Evolutionary conservation across 352 stramenopile genomes (phyloP).

Genomic region (Phytophthora podocarpi): DNA sequence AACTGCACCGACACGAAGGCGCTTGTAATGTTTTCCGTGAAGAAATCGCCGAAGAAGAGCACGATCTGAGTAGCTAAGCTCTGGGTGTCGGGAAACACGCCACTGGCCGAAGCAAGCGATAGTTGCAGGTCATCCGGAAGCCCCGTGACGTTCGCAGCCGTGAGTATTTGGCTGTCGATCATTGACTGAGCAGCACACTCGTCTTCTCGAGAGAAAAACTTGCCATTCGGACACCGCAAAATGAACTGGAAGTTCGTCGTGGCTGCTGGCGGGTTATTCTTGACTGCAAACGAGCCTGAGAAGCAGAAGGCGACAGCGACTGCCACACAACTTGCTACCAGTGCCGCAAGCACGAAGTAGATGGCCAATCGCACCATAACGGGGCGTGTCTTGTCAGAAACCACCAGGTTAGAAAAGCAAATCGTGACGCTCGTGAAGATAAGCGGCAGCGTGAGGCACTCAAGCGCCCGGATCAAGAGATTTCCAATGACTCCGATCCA

Average conservation of each 20-base stretch:
- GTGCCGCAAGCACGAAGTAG: conserved; percentile 49
- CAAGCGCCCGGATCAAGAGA: conserved; percentile 41
- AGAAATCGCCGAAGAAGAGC: conserved; percentile 57
- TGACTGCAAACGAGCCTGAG: conserved; percentile 23
- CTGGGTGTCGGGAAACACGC: conserved; percentile 36
- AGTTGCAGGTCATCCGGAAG: conserved; percentile 28
- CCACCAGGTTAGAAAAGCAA: conserved; percentile 60
- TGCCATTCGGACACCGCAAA: conserved; percentile 59
- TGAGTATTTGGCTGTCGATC: conserved; percentile 42
- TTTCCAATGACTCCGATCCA: conserved; percentile 51
- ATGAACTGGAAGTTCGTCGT: conserved; percentile 39
- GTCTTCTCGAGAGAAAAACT: conserved; percentile 41
- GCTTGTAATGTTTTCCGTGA: conserved; percentile 64
- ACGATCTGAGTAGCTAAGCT: conserved; percentile 52
- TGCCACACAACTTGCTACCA: conserved; percentile 46
- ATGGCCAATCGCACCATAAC: conserved; percentile 55
- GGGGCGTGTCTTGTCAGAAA: conserved; percentile 50
- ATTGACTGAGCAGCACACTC: conserved; percentile 29
- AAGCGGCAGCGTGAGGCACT: conserved; percentile 66
- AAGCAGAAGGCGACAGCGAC: conserved; percentile 48
- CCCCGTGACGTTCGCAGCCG: conserved; percentile 54
- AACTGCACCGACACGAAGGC: conserved; percentile 55
- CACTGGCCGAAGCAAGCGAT: conserved; percentile 34
- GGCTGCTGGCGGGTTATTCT: conserved; percentile 10
- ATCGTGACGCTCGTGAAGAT: conserved; percentile 77